Base-by-base conservation (phyloP, 129 eudicot genomes). In the Tagetes patula region DNA sequence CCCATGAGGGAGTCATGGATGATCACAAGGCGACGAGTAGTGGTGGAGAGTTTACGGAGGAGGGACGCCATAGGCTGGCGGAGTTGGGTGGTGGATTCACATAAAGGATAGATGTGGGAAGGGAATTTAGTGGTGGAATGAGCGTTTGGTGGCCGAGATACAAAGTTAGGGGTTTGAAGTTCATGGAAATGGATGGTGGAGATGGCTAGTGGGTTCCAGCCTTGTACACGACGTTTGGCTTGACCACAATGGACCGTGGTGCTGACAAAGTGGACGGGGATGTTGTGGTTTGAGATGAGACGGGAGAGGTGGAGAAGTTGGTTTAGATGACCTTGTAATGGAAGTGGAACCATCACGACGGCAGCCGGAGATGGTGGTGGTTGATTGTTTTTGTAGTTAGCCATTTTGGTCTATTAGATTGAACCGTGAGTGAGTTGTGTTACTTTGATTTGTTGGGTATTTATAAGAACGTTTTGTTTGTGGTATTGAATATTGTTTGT, bases 1-100 rank as follows among this genome's bases (percentile, higher is more conserved):
- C 85, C 74, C 87, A 91, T 85, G 31, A 84, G 77, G 39, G 82
- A 74, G 55, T 90, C 96, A 36, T 90, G 87, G 32, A 90, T 85
- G 4, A 90, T 58, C 20, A 87, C 80, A 2, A 90, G 56, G 30
- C 87, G 85, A 33, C 48, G 72, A 7, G 78, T 47, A 56, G 76
- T 61, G 12, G 75, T 27, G 2, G 87, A 60, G 36, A 87, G 83
- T 6, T 73, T 62, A 2, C 34, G 75, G 43, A 85, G 59, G 58
- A 83, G 82, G 30, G 56, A 30, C 13, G 77, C 48, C 10, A 84
- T 73, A 0, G 89, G 95, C 1, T 20, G 32, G 36, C 90, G 88
- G 48, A 87, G 90, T 2, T 69, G 79, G 8, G 78, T 27, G 42
- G 82, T 56, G 30, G 82, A 59, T 42, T 85, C 86, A 59, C 82